A percentile compares a stretch with the other conserved stretches of the same genome.
Conservation (phyloP, 768 basidiomycete genomes). For the Lactifluus piperatus region DNA sequence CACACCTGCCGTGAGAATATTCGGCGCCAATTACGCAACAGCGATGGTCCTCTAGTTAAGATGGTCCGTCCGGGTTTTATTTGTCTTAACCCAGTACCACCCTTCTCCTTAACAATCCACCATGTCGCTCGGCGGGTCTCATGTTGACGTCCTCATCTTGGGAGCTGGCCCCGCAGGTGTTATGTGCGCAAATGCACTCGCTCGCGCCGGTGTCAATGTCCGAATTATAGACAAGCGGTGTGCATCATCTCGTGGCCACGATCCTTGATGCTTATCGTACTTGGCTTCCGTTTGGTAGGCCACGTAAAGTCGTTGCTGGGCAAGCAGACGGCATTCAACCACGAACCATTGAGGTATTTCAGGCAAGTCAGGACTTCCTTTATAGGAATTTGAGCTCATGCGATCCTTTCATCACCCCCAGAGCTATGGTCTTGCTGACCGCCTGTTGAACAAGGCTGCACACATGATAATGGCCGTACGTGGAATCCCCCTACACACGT, state of each 20-base stretch:
- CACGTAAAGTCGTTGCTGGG: constrained; percentile 34
- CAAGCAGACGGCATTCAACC: constrained; percentile 52
- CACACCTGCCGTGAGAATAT: too few relatives aligned
- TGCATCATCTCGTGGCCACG: background rate
- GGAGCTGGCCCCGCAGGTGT: constrained; percentile 56
- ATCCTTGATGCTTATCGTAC: background rate
- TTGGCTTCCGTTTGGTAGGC: constrained; percentile 22
- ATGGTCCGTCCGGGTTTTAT: too few relatives aligned
- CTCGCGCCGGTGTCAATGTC: constrained; percentile 46
- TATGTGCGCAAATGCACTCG: constrained; percentile 62
- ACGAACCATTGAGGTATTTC: constrained; percentile 44
- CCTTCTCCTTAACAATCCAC: background rate
- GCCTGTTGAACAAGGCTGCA: constrained; percentile 51
- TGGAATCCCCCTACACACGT: background rate
- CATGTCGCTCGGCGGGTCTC: constrained; percentile 26
- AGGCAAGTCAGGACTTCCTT: constrained; percentile 24
- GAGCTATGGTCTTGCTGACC: constrained; percentile 73
- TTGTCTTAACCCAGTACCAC: background rate
- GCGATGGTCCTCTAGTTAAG: too few relatives aligned
- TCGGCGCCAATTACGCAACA: too few relatives aligned
- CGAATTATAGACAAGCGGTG: constrained; percentile 53
- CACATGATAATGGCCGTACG: constrained; percentile 64
- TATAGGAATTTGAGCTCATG: too few relatives aligned
- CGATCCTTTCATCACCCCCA: constrained; percentile 23
- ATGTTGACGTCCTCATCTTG: constrained; percentile 51